Evolutionary conservation across 495 filamentous ascomycete species (phyloP).

Genomic region (Hypoxylon trugodes): DNA sequence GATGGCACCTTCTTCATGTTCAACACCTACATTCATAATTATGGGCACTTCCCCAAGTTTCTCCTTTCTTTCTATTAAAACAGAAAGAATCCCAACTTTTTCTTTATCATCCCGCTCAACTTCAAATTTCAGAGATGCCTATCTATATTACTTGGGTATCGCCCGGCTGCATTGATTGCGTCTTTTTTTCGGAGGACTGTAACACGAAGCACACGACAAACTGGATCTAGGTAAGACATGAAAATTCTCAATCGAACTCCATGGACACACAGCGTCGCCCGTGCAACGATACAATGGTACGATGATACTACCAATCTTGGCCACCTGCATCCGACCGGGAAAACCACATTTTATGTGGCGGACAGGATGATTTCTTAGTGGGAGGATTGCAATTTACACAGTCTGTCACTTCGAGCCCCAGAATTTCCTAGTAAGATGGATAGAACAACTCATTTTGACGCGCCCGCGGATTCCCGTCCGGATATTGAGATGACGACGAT

Average conservation of each 20-base stretch:
- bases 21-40: not conserved
- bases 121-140: not conserved
- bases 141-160: not conserved
- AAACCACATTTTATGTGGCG: constrained; percentile 14
- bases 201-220: constrained; percentile 24
- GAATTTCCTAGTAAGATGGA: constrained; percentile 1
- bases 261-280: constrained; percentile 13
- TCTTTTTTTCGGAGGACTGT: constrained; percentile 21
- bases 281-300: no score
- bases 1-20: not conserved
- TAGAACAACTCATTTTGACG: not conserved
- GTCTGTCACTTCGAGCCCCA: not conserved
- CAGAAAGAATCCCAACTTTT: no score
- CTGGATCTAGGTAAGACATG: constrained; percentile 35
- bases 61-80: not conserved
- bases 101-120: not conserved
- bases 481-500: constrained; percentile 33
- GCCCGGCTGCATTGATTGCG: no score
- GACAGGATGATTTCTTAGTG: constrained; percentile 21
- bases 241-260: constrained; percentile 4
- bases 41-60: constrained; percentile 3
- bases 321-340: constrained; percentile 24
- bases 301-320: constrained; percentile 18
- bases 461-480: constrained; percentile 10
- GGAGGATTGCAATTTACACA: constrained; percentile 9